Evolutionary conservation across 495 filamentous ascomycete genomes (phyloP), one percentile per base, ranked within the genome.

Genomic region (Collariella sp.): DNA sequence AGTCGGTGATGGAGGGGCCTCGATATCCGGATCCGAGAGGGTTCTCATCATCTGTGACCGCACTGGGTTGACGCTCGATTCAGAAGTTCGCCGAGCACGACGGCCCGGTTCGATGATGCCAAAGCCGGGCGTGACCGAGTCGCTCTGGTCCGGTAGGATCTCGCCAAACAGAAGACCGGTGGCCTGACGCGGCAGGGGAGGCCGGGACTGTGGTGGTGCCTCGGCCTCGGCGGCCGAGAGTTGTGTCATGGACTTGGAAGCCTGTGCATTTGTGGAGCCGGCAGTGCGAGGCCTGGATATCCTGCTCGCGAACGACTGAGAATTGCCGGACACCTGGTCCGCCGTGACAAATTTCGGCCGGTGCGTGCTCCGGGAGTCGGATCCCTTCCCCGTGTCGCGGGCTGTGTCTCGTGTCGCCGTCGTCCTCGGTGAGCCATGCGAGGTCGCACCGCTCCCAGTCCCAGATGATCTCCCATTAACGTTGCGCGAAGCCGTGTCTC

Each of bases 261-360:
- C 62, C 59, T 68, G 71, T 11, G 67, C 42, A 56, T 66, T 70
- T n/a, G 62, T 53, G 13, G 66, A 62, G 47, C 61, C 63, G 16
- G 70, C 55, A 53, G 65, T 67, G 57, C 70, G 72, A 43, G 75
- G 73, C 55, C 73, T 71, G 46, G 69, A 67, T 57, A 78, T 70
- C 56, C 78, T 72, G 54, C 73, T 74, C n/a, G 72, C 74, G 54
- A 78, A 76, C 2, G 78, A 79, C 55, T 77, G 76, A 11, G 77
- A 61, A 60, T 69, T 79, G 38, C 63, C 68, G 9, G 75, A 72
- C 50, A 65, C 49, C 42, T 73, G 73, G 40, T 78, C 72, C 46
- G 72, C 71, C 9, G 69, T 52, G 11, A 65, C 66, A 40, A 56
- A 65, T 58, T 70, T 71, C 11, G 69, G 55, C 40, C 73, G 63